Percentiles rank a stretch among this genome's conserved stretches.
These are phyloP conservation scores for Exophiala sp. DNA, from an alignment of 2,329 filamentous ascomycete genomes.

Conservation along the genomic window DNA sequence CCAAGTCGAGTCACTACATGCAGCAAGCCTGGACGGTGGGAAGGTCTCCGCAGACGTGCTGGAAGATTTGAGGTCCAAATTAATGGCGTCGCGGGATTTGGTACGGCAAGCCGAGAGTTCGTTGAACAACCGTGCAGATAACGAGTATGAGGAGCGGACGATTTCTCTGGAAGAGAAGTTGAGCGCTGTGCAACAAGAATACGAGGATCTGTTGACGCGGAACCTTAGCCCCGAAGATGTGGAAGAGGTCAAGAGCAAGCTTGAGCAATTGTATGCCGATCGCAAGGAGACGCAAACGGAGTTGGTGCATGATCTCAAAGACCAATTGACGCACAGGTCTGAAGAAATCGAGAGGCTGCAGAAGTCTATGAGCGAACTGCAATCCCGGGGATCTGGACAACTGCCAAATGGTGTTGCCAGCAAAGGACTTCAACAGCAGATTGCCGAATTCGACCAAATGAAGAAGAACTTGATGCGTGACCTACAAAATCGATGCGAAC, in stretches of 20 bases:
- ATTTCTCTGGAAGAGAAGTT: slow-evolving; percentile 75
- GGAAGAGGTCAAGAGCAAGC: slow-evolving; percentile 75
- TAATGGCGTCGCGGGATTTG: slow-evolving; percentile 87
- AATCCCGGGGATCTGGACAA: slow-evolving; percentile 51
- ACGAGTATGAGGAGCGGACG: slow-evolving; percentile 61
- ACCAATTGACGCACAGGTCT: slow-evolving; percentile 70
- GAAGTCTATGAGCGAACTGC: slow-evolving; percentile 74
- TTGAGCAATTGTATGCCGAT: slow-evolving; percentile 73
- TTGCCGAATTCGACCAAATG: slow-evolving; percentile 98
- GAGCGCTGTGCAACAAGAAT: slow-evolving; percentile 71
- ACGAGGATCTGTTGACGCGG: slow-evolving; percentile 75
- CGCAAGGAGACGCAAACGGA: slow-evolving; percentile 71
- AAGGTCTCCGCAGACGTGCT: slow-evolving; percentile 78
- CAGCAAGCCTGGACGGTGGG: slow-evolving; percentile 73
- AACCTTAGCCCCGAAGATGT: slow-evolving; percentile 76
- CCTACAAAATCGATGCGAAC: slow-evolving; percentile 95
- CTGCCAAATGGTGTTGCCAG: slow-evolving; percentile 66
- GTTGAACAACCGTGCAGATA: slow-evolving; percentile 66
- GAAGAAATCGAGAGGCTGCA: slow-evolving; percentile 81
- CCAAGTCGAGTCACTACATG: slow-evolving; percentile 73
- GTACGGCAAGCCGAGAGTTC: slow-evolving; percentile 89
- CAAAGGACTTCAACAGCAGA: slow-evolving; percentile 95
- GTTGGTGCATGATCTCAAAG: slow-evolving; percentile 71
- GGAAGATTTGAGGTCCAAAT: slow-evolving; percentile 68
- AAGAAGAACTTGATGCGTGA: slow-evolving; percentile 99